Percentiles rank a stretch among this genome's conserved stretches.
phyloP scores from a whole-genome alignment of 495 filamentous ascomycete genomes.

The Terfezia boudieri region DNA sequence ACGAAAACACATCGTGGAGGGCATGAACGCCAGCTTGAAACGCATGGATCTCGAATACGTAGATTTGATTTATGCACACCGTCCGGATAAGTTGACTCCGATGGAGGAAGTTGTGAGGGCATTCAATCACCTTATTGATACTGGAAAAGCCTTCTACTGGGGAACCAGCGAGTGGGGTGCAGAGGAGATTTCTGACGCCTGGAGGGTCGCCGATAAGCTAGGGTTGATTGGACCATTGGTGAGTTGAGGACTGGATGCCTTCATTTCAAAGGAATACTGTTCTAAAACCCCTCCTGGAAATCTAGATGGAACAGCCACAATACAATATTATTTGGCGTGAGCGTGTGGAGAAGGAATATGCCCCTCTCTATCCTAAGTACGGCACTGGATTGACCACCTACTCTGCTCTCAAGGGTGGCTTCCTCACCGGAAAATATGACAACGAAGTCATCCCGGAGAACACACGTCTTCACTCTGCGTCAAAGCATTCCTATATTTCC shows the following conservation, averaged over 20 bases:
- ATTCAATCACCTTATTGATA: conserved; percentile 61
- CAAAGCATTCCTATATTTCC: conserved; percentile 27
- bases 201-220: conserved; percentile 46
- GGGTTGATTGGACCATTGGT: conserved; percentile 52
- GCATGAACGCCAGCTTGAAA: conserved; percentile 37
- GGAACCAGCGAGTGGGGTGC: conserved; percentile 76
- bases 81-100: conserved; percentile 59
- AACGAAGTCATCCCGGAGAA: conserved; percentile 34
- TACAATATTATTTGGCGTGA: conserved; percentile 59
- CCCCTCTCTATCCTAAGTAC: conserved; percentile 37
- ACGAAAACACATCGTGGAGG: conserved; percentile 67
- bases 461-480: conserved; percentile 28
- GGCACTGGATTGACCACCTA: conserved; percentile 55
- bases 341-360: conserved; percentile 56
- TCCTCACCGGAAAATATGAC: conserved; percentile 70
- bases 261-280: too few species aligned
- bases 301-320: conserved; percentile 53
- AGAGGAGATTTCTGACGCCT: conserved; percentile 57
- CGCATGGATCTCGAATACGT: conserved; percentile 55
- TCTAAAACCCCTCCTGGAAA: too few species aligned
- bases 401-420: conserved; percentile 46
- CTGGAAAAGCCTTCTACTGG: conserved; percentile 73
- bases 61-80: conserved; percentile 67
- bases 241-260: neutral
- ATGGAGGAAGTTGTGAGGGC: conserved; percentile 72